Base-by-base conservation (phyloP, 2,329 filamentous ascomycete genomes). In the Teratosphaeria nubilosa region DNA sequence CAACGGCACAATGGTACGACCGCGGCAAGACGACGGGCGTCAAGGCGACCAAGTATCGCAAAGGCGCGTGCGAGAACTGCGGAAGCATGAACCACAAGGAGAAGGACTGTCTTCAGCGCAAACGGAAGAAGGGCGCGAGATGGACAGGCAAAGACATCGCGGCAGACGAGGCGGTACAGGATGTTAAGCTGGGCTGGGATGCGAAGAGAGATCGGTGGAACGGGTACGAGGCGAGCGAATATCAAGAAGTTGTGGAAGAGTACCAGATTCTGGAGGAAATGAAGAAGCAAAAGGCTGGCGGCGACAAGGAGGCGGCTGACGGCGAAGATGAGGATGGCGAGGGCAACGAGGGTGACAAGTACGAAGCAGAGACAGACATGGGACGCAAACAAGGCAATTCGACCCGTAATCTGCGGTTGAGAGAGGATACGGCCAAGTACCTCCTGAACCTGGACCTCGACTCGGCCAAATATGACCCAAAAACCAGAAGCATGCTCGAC, bases 191-290 rank as follows among this genome's bases (percentile, higher is more conserved):
- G 53, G 90, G 91, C 3, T 99, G 92, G 90, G 95, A 99, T 73
- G 94, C 94, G 24, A 99, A 99, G 78, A 82, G 94, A 65, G 94
- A 99, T 76, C 84, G 92, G 51, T 99, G 94, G 92, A 96, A 96
- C 70, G 92, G 92, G n/a, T 99, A 95, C 74, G 91, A 97, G 72
- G 79, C 91, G 0, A 84, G 83, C 64, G 89, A 97, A 73, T 97
- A 96, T 72, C 81, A 84, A 60, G 80, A 83, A 60, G 89, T 97
- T n/a, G 85, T 97, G 48, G 86, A 95, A 55, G 90, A 96, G 66
- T 96, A 88, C 73, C 86, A 94, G 62, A 84, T 92, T 70, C 78
- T 96, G 72, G 92, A 96, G 70, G 84, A 87, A 64, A 76, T 96
- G 62, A 86, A 81, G 66, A 76, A 76, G 63, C 78, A 78, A 52